phyloP scores from a whole-genome alignment of 148 eudicot species.

The Heliosperma pusillum region DNA sequence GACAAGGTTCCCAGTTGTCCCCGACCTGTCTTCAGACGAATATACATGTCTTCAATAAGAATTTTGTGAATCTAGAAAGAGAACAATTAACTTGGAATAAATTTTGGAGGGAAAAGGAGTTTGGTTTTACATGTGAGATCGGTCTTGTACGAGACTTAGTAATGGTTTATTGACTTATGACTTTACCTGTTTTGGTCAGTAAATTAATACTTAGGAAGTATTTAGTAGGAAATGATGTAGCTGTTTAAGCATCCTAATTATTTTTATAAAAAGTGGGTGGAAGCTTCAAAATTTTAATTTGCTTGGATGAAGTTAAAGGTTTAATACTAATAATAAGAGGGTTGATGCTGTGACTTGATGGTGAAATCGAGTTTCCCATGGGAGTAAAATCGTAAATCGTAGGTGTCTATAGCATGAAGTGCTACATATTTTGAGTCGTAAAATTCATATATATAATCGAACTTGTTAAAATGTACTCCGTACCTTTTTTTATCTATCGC shows the following conservation, averaged over 20 bases:
- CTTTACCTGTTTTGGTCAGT: not conserved
- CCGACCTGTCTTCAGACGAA: no score
- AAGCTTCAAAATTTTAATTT: not conserved
- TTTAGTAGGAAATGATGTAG: not conserved
- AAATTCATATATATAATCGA: no score
- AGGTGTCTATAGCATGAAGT: not conserved
- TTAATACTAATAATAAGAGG: no score
- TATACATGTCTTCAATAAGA: no score
- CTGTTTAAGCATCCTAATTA: not conserved
- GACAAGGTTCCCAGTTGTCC: no score
- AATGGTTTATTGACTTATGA: not conserved
- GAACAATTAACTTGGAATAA: no score
- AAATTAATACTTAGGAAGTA: not conserved
- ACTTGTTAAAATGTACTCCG: no score
- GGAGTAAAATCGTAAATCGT: no score
- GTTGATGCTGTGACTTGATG: no score
- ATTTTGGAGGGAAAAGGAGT: no score
- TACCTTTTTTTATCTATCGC: not conserved
- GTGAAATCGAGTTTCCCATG: not conserved
- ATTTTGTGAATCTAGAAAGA: no score
- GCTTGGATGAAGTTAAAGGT: no score
- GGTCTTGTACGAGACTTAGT: not conserved
- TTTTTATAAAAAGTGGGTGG: not conserved
- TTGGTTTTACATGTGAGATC: not conserved
- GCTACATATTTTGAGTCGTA: not conserved